Evolutionary conservation across 495 filamentous ascomycete genomes (phyloP).

Genomic region (Talaromyces thailandensis): DNA sequence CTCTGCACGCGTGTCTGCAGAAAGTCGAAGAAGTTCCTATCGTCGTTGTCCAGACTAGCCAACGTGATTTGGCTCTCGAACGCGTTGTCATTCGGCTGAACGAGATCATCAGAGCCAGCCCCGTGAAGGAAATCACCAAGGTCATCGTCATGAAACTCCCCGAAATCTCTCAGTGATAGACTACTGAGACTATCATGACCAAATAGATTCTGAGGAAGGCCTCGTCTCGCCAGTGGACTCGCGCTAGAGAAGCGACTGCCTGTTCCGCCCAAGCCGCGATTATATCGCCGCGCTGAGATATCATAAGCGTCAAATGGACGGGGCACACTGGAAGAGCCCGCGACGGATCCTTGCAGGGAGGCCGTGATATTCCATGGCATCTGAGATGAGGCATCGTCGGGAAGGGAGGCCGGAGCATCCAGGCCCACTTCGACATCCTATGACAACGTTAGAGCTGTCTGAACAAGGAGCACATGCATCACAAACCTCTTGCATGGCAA

Average conservation of each 20-base stretch:
- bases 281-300: slow-evolving; percentile 33
- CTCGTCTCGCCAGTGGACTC: slow-evolving; percentile 52
- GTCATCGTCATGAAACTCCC: slow-evolving; percentile 31
- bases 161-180: slow-evolving; percentile 22
- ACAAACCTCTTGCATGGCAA: slow-evolving; percentile 5
- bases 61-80: slow-evolving; percentile 47
- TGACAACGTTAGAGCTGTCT: background rate
- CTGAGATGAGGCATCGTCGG: slow-evolving; percentile 48
- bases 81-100: slow-evolving; percentile 36
- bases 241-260: slow-evolving; percentile 46
- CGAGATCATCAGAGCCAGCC: slow-evolving; percentile 16
- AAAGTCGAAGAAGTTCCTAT: slow-evolving; percentile 6
- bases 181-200: slow-evolving; percentile 14
- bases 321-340: slow-evolving; percentile 27
- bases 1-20: slow-evolving; percentile 12
- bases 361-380: slow-evolving; percentile 67
- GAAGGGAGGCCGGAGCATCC: slow-evolving; percentile 44
- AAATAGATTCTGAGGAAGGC: slow-evolving; percentile 26
- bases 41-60: slow-evolving; percentile 1
- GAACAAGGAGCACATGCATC: slow-evolving; percentile 6
- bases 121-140: slow-evolving; percentile 29
- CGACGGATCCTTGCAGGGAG: slow-evolving; percentile 48
- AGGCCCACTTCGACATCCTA: slow-evolving; percentile 53
- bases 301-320: slow-evolving; percentile 45
- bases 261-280: slow-evolving; percentile 16